Percentiles rank a stretch among this genome's conserved stretches.
Evolutionary conservation across 75 land plant genomes (phyloP).

Genomic region (Larix kaempferi): DNA sequence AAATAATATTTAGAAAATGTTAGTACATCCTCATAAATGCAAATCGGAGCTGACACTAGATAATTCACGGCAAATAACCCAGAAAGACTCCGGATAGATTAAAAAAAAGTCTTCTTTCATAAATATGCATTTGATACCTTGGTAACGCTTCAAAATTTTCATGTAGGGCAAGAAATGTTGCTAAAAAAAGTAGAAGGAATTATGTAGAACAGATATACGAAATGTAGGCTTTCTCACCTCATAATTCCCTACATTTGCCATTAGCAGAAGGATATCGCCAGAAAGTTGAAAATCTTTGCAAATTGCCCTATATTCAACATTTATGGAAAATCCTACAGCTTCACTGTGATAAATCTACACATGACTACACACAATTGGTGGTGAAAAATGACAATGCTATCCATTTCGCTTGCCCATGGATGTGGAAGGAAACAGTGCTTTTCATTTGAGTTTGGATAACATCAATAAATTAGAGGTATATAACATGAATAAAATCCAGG

Average conservation of each 20-base stretch:
- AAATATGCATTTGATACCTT: background rate
- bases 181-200: background rate
- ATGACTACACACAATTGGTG: too few relatives aligned
- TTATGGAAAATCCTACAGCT: too few relatives aligned
- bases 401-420: too few relatives aligned
- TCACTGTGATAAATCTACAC: background rate
- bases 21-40: background rate
- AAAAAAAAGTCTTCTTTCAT: background rate
- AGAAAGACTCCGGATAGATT: background rate
- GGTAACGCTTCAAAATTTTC: background rate
- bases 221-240: background rate
- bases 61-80: background rate
- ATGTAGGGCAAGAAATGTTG: background rate
- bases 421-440: too few relatives aligned
- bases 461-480: too few relatives aligned
- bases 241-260: background rate
- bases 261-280: background rate
- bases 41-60: background rate
- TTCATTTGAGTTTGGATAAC: too few relatives aligned
- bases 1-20: background rate
- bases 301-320: too few relatives aligned
- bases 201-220: background rate
- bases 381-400: too few relatives aligned
- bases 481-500: too few relatives aligned
- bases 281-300: background rate